Base-by-base conservation (phyloP, 768 basidiomycete species). In the Suillus decipiens region DNA sequence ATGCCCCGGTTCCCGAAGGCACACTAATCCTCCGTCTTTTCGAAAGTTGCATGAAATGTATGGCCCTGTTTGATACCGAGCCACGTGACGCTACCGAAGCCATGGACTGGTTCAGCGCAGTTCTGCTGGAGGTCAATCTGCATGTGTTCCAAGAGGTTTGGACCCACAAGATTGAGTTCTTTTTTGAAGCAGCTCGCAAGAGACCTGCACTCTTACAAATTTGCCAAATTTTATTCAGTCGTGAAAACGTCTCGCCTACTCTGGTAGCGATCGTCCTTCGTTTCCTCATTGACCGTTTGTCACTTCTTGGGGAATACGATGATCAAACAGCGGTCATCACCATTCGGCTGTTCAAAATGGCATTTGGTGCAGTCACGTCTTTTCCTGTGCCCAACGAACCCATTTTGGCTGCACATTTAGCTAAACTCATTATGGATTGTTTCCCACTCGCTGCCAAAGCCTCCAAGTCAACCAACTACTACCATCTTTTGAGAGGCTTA, bases 111-210 rank as follows among this genome's bases (percentile, higher is more conserved):
- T 79, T 91, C 58, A 85, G 85, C 6, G 84, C 86, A 28, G 86
- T 91, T 47, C 83, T 96, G 50, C 75, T 87, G 42, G 92, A 95
- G 73, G 85, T 96, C 69, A 92, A 97, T 70, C 81, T 92, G 9
- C 93, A 96, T 70, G 90, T 96, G 64, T 96, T 97, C 73, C 92
- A 96, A 74, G 95, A 97, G 77, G 92, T 98, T 37, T 96, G 96
- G 95, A 94, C 92, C 41, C 88, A 87, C 72, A 90, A 94, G 73
- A 90, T 99, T 78, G 89, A 88, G 33, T 90, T 95, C 73, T 97
- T 96, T 79, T 90, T 97, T 73, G 84, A 90, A 68, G 85, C 85
- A 66, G 86, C 89, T 0, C 83, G 88, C 66, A 88, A 89, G 68
- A 89, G 94, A 57, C 86, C 89, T 22, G 79, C 88, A 63, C 82